Conservation (phyloP, 2,329 filamentous ascomycete species). For the Pseudogymnoascus verrucosus region DNA sequence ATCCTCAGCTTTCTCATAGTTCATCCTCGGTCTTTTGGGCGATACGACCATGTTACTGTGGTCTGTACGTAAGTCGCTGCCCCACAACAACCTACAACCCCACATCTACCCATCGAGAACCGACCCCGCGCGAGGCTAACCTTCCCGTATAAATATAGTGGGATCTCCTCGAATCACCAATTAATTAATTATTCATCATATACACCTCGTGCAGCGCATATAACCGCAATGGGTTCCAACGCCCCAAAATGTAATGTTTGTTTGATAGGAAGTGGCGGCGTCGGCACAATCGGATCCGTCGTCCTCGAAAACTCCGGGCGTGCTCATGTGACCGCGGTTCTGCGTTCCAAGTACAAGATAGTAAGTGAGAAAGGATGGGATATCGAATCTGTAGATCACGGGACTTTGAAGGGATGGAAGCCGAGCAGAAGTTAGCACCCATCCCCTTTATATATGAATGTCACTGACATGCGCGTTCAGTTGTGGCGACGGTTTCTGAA, state of each 20-base stretch:
- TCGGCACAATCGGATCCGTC: slow-evolving; percentile 23
- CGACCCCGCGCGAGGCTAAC: slow-evolving; percentile 4
- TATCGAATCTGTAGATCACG: slow-evolving; percentile 22
- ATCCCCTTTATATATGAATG: background rate
- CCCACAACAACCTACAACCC: background rate
- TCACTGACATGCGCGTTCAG: background rate
- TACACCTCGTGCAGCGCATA: background rate
- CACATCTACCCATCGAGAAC: slow-evolving; percentile 3
- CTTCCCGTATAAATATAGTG: slow-evolving; percentile 3
- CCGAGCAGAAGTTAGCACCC: slow-evolving; percentile 17
- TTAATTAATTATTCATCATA: background rate
- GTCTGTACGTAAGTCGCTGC: background rate
- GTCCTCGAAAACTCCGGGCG: slow-evolving; percentile 20
- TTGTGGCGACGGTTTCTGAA: slow-evolving; percentile 1
- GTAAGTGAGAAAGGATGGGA: slow-evolving; percentile 20
- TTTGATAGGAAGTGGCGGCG: slow-evolving; percentile 21
- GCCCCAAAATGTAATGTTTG: slow-evolving; percentile 17
- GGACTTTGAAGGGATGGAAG: slow-evolving; percentile 18
- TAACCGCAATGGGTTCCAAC: background rate
- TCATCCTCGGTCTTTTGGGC: background rate
- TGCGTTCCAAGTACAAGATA: slow-evolving; percentile 21
- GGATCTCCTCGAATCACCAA: background rate
- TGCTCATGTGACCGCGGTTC: slow-evolving; percentile 19
- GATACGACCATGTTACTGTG: background rate
- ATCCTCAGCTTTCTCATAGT: background rate